Evolutionary conservation across 495 filamentous ascomycete genomes (phyloP).

Genomic region (Trichoderma erinaceum): DNA sequence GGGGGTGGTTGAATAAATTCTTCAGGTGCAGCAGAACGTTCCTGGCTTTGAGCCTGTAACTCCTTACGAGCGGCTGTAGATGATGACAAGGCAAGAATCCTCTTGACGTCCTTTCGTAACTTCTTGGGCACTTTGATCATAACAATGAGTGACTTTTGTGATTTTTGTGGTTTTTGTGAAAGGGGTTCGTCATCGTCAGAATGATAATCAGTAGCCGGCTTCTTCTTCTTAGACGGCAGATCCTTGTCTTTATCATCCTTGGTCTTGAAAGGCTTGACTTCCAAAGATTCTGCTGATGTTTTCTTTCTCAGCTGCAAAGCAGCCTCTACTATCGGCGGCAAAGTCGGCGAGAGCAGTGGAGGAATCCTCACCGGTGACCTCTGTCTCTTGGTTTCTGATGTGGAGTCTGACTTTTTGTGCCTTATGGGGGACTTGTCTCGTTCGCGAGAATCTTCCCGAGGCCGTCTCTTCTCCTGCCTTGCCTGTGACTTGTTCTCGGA

Average conservation of each 20-base stretch:
- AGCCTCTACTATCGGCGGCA: constrained; percentile 40
- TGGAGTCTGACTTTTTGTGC: constrained; percentile 19
- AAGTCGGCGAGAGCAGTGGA: constrained; percentile 41
- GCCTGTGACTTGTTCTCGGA: constrained; percentile 20
- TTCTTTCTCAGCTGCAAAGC: constrained; percentile 34
- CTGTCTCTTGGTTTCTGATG: constrained; percentile 28
- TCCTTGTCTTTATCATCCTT: constrained; percentile 22
- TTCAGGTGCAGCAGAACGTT: constrained; percentile 38
- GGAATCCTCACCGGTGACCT: constrained; percentile 31
- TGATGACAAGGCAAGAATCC: constrained; percentile 39
- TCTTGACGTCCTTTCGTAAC: constrained; percentile 34
- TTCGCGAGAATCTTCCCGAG: constrained; percentile 24
- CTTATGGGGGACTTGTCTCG: constrained; percentile 19
- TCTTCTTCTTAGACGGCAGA: constrained; percentile 23
- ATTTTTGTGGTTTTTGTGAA: constrained; percentile 25
- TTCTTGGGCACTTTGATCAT: constrained; percentile 25
- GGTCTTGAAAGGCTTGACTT: constrained; percentile 4
- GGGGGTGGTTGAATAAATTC: constrained; percentile 26
- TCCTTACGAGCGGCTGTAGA: constrained; percentile 21
- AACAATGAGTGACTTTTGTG: constrained; percentile 22
- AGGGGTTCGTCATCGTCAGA: constrained; percentile 34
- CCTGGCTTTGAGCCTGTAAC: constrained; percentile 33
- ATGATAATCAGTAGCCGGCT: constrained; percentile 32
- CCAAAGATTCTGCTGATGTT: constrained; percentile 25
- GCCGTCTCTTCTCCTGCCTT: constrained; percentile 24